Evolutionary conservation across 2,329 filamentous ascomycete genomes (phyloP), one percentile per base, ranked within the genome.

Genomic region (Colletotrichum tropicale): DNA sequence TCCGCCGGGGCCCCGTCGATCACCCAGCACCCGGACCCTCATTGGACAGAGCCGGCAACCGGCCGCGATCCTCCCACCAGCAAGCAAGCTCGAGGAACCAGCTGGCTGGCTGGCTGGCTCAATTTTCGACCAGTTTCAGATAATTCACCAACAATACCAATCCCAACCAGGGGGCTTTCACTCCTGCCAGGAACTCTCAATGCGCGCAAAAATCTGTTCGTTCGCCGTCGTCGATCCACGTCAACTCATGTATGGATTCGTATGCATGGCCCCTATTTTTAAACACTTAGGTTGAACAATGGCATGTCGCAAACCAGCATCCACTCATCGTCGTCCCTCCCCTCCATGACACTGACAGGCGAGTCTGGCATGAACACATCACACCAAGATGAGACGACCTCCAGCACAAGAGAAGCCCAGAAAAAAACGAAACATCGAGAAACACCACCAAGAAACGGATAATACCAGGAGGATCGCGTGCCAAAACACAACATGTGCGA

Each of bases 61-160:
- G 61, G 30, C 26, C 30, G 43, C 43, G 3, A 48, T 18, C 55
- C 55, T 58, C 26, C 6, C 12, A 58, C 13, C 13, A 26, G 15
- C 55, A n/a, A 12, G 15, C 55, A 58, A 58, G 3, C 4, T 3
- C 10, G 9, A 30, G 9, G 58, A 34, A 30, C 24, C 56, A 61
- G 56, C 56, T 18, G 32, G 34, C 34, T 36, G 16, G 36, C 34
- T 36, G 16, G 16, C 12, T 28, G 10, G 26, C 58, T 4, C 15
- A 34, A n/a, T 34, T 21, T n/a, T 34, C 18, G 58, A 61, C 58
- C 30, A 48, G 70, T 75, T 73, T 72, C 69, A 73, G 56, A 73
- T 52, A 2, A 48, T 48, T 48, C 43, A 48, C n/a, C n/a, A 21
- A 21, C 43, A 48, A 48, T 21, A 48, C 43, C 18, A 8, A 8